Percentiles rank a stretch among this genome's conserved stretches.
These are phyloP conservation scores for Pseudogymnoascus sp. DNA, from an alignment of 2,329 filamentous ascomycete species.

Conservation along the genomic window DNA sequence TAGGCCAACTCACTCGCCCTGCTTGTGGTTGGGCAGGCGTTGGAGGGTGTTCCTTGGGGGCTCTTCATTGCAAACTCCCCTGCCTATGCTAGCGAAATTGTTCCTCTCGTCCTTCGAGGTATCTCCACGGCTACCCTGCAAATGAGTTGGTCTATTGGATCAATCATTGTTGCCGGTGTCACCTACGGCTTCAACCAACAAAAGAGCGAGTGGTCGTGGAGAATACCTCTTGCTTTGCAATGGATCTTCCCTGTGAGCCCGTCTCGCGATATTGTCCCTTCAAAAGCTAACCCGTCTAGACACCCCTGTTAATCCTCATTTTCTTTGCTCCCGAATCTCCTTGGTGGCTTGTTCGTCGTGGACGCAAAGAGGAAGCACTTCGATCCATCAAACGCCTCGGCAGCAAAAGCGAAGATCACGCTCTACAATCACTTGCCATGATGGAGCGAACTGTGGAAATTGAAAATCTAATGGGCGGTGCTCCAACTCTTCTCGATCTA, in stretches of 20 bases:
- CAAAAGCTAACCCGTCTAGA: constrained; percentile 24
- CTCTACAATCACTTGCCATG: constrained; percentile 46
- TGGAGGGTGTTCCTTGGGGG: constrained; percentile 56
- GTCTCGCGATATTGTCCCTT: neutral
- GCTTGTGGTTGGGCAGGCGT: constrained; percentile 44
- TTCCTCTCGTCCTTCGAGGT: constrained; percentile 49
- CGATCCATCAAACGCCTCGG: constrained; percentile 44
- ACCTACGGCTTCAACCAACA: constrained; percentile 44
- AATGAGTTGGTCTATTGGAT: constrained; percentile 58
- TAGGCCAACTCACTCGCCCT: constrained; percentile 29
- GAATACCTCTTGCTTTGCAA: constrained; percentile 48
- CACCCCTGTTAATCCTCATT: constrained; percentile 45
- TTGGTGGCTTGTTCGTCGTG: constrained; percentile 44
- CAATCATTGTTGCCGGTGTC: constrained; percentile 50
- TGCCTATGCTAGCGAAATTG: constrained; percentile 54
- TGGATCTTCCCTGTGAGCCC: constrained; percentile 45
- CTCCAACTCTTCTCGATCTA: constrained; percentile 43
- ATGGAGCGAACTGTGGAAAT: constrained; percentile 51
- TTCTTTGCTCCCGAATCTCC: constrained; percentile 39
- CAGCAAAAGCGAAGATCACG: constrained; percentile 32
- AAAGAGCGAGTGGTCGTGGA: constrained; percentile 29
- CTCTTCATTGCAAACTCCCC: constrained; percentile 58
- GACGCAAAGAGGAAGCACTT: constrained; percentile 33
- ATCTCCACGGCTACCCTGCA: constrained; percentile 53
- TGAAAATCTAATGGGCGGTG: constrained; percentile 33